A percentile compares a stretch with the other conserved stretches of the same genome.
These are phyloP conservation scores for Boehmeria nivea DNA, from an alignment of 306 rosid species.

Conservation along the genomic window DNA sequence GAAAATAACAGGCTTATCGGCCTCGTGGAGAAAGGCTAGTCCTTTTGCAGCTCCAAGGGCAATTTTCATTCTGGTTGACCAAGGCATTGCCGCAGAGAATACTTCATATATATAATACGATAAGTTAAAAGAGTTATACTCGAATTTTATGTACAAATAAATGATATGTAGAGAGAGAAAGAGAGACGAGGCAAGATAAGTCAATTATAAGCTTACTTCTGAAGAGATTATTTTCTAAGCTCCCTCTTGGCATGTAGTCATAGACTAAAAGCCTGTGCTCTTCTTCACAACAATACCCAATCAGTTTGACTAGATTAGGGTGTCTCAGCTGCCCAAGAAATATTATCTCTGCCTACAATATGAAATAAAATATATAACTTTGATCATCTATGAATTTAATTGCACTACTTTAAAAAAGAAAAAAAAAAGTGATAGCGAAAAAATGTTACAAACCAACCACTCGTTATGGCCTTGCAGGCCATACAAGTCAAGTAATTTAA, in stretches of 20 bases:
- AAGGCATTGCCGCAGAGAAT: constrained; percentile 57
- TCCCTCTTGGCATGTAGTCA: constrained; percentile 69
- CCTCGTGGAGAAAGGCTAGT: constrained; percentile 68
- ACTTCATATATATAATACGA: constrained; percentile 27
- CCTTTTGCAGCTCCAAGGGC: constrained; percentile 79
- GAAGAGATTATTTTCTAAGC: constrained; percentile 65
- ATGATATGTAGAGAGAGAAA: background rate
- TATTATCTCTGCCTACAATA: constrained; percentile 60
- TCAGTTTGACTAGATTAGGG: constrained; percentile 67
- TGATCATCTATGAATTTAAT: background rate
- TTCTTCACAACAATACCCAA: constrained; percentile 71
- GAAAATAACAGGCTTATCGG: constrained; percentile 70
- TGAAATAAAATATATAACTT: background rate
- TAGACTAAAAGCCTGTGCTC: constrained; percentile 74
- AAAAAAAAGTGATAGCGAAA: too few relatives aligned
- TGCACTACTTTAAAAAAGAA: background rate
- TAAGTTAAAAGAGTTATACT: background rate
- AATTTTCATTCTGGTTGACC: constrained; percentile 78
- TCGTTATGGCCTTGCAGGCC: constrained; percentile 87
- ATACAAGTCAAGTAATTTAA: constrained; percentile 64
- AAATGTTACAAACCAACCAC: constrained; percentile 64
- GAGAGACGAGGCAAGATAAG: background rate
- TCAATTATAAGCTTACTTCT: constrained; percentile 43
- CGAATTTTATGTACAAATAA: background rate
- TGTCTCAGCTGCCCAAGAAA: constrained; percentile 80